Evolutionary conservation across 805 yeast species (phyloP).

Genomic region (Peterozyma toletana): DNA sequence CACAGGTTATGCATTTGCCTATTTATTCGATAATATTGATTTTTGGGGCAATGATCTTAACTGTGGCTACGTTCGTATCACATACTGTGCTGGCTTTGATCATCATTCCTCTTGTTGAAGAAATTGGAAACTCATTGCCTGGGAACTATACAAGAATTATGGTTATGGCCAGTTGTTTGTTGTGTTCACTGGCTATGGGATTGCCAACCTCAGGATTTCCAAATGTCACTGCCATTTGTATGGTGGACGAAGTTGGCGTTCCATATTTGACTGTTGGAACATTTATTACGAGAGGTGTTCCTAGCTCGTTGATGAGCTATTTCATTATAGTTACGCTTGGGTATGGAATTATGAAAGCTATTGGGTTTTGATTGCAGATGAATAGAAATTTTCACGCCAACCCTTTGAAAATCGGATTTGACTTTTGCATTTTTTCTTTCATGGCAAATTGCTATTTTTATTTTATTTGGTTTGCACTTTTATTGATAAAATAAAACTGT

Average conservation of each 20-base stretch:
- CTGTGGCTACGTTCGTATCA: conserved; percentile 90
- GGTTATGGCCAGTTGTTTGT: conserved; percentile 54
- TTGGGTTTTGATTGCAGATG: conserved; percentile 32
- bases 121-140: conserved; percentile 70
- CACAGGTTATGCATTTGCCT: conserved; percentile 56
- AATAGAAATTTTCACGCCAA: no score
- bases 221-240: conserved; percentile 92
- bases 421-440: no score
- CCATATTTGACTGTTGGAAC: conserved; percentile 82
- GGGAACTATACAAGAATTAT: conserved; percentile 82
- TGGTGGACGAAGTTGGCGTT: conserved; percentile 87
- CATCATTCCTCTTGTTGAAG: conserved; percentile 82
- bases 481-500: no score
- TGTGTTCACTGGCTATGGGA: conserved; percentile 97
- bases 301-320: conserved; percentile 74
- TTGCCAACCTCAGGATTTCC: conserved; percentile 97
- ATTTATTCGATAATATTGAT: conserved; percentile 66
- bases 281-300: conserved; percentile 87
- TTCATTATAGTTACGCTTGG: conserved; percentile 72
- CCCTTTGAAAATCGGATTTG: no score
- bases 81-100: conserved; percentile 97
- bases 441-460: no score
- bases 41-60: conserved; percentile 75
- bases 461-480: no score
- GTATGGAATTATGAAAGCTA: conserved; percentile 56